Evolutionary conservation across 306 rosid genomes (phyloP), one percentile per base, ranked within the genome.

Genomic region (Cyclanthera cordifolia): DNA sequence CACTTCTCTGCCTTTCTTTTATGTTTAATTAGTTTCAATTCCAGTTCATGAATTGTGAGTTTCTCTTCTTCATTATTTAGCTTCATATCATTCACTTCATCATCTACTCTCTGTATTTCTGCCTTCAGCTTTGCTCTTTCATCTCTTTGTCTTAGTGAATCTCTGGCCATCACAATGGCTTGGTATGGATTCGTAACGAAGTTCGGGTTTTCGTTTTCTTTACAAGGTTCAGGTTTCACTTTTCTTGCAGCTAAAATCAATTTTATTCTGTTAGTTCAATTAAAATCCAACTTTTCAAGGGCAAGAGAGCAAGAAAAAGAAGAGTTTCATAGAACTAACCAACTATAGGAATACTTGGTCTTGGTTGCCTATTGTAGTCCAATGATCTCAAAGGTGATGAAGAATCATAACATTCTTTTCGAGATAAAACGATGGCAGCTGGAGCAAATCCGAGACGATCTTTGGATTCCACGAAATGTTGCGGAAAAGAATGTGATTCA

Each of bases 401-500:
- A 67, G 79, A 77, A 72, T 89, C 90, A 51, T 79, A 79, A 37
- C 86, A 78, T 63, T 87, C 96, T 79, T 81, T 83, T 59, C 85
- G 80, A 53, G 87, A 83, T 74, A 77, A 79, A 20, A 94, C 87
- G 0, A 94, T 84, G 28, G 96, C 97, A 12, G 99, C 99, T 0
- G 99, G 92, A 79, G 99, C 95, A 48, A 94, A 88, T 53, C 99
- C 99, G 0, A 85, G 68, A 57, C 83, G 75, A 68, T 90, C 85
- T 76, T 85, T 90, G 15, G 82, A 80, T 47, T 88, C 96, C 25
- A 78, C 13, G n/a, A 85, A 94, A 82, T 85, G 99, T 73, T 88
- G 91, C 0, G 96, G 97, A 67, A 94, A 94, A 45, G 92, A 88
- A 73, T 90, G 99, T 23, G 97, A 94, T 54, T 90, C 86, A 71